phyloP scores from a whole-genome alignment of 805 yeast species.

The Kockiozyma suomiensis region DNA sequence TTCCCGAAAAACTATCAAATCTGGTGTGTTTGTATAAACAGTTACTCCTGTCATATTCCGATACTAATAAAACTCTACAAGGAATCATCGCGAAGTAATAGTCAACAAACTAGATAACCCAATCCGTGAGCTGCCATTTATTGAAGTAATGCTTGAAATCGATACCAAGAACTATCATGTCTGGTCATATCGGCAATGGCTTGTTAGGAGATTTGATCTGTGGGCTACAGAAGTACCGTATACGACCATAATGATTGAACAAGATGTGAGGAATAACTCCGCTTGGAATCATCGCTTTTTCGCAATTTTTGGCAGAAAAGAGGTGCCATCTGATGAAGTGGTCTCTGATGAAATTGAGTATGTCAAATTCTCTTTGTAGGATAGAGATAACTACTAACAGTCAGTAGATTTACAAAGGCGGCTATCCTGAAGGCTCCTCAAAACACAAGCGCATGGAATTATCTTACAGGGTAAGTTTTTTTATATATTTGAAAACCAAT shows the following conservation, averaged over 20 bases:
- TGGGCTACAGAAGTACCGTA: slow-evolving; percentile 57
- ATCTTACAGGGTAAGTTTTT: slow-evolving; percentile 55
- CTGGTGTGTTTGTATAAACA: slow-evolving; percentile 52
- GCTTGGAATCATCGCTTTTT: slow-evolving; percentile 91
- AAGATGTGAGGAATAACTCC: slow-evolving; percentile 83
- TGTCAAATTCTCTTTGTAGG: slow-evolving; percentile 41
- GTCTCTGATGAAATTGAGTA: slow-evolving; percentile 50
- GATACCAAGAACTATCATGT: slow-evolving; percentile 94
- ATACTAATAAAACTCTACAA: not conserved
- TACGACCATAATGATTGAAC: slow-evolving; percentile 51
- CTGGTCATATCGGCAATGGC: slow-evolving; percentile 92
- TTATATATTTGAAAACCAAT: too few relatives aligned
- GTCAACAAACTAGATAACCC: slow-evolving; percentile 36
- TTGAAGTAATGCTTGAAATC: slow-evolving; percentile 67
- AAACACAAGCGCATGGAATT: slow-evolving; percentile 86
- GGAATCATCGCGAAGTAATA: slow-evolving; percentile 72
- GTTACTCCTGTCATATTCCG: not conserved
- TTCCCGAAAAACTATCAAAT: slow-evolving; percentile 93
- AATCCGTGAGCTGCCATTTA: slow-evolving; percentile 64
- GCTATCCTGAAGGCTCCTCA: slow-evolving; percentile 68
- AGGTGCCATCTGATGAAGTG: slow-evolving; percentile 24
- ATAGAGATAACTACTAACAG: not conserved
- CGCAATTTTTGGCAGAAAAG: slow-evolving; percentile 43
- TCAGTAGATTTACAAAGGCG: slow-evolving; percentile 42
- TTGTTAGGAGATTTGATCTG: slow-evolving; percentile 58